Evolutionary conservation across 1,284 basidiomycete genomes (phyloP), one percentile per base, ranked within the genome.

Genomic region (Leccinum fallax): DNA sequence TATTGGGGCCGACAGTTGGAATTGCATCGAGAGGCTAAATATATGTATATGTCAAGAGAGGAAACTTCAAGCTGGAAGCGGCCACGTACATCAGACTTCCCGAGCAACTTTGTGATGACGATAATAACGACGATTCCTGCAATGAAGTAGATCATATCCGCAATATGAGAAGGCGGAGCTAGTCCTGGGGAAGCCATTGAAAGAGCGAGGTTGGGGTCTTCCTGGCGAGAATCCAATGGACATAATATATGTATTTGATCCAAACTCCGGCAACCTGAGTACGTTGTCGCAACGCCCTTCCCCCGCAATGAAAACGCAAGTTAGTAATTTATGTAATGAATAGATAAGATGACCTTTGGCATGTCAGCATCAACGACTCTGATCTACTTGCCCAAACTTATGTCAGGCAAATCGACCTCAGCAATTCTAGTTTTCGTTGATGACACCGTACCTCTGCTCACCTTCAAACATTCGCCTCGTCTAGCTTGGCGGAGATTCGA

Each of bases 1-100:
- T 55, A 19, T 46, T 63, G 2, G 67, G 65, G 1, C 71, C 73
- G 3, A 71, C 63, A 6, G 67, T 66, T 2, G 70, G 71, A 11
- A 72, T 62, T n/a, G 49, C 43, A 57, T 64, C 58, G 28, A 73
- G 59, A 46, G 43, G 19, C 69, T 73, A 11, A 13, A 9, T 21
- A 13, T 5, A 40, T 4, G 40, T 52, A 13, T 5, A 40, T 4
- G 40, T 52, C 16, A 40, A 19, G 21, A 28, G 5, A 28, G 2
- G 43, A 15, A 43, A 36, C 3, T 26, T 53, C 21, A 38, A 34
- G 26, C 28, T 1, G 11, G 21, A 38, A 43, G n/a, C 21, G 19
- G 43, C 7, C 43, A 56, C 61, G 15, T 51, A 61, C 62, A 2
- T 11, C 46, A 7, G 66, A 54, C 24, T 43, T n/a, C 51, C 15